Conservation (phyloP, 2,329 filamentous ascomycete genomes). For the Monosporascus sp. region DNA sequence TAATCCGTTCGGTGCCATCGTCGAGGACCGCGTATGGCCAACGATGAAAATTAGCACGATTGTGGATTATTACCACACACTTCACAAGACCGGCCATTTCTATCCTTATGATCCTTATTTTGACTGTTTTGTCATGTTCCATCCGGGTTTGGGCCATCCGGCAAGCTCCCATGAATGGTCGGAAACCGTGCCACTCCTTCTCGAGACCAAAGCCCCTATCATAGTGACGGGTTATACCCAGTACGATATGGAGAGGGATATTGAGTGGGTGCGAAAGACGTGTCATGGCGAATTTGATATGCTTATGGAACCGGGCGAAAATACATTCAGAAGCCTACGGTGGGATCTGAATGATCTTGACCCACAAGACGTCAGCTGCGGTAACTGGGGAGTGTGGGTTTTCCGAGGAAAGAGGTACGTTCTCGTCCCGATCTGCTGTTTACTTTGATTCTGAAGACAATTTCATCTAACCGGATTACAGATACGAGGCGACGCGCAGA, state of each 20-base stretch:
- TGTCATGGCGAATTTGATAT: slow-evolving; percentile 88
- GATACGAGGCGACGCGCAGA: slow-evolving; percentile 59
- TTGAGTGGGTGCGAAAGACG: slow-evolving; percentile 82
- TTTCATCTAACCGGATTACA: slow-evolving; percentile 31
- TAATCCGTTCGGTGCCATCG: slow-evolving; percentile 90
- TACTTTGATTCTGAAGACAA: slow-evolving; percentile 1
- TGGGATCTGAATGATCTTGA: slow-evolving; percentile 98
- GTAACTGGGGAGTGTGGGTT: slow-evolving; percentile 96
- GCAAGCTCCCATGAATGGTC: slow-evolving; percentile 92
- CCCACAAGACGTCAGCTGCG: slow-evolving; percentile 87
- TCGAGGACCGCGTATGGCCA: slow-evolving; percentile 83
- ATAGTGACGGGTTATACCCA: slow-evolving; percentile 95
- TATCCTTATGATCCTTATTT: slow-evolving; percentile 97
- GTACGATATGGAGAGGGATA: slow-evolving; percentile 88
- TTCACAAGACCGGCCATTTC: slow-evolving; percentile 87
- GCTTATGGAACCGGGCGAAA: slow-evolving; percentile 86
- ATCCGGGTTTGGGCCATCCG: slow-evolving; percentile 91
- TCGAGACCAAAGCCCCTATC: slow-evolving; percentile 94
- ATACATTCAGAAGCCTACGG: slow-evolving; percentile 83
- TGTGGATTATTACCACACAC: slow-evolving; percentile 96
- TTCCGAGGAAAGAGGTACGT: slow-evolving; percentile 93
- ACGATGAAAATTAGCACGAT: slow-evolving; percentile 96
- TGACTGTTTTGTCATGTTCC: slow-evolving; percentile 95
- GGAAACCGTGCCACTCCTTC: slow-evolving; percentile 77
- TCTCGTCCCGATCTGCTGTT: not conserved